phyloP scores from a whole-genome alignment of 2,329 filamentous ascomycete genomes.

The Epichloe sp. region DNA sequence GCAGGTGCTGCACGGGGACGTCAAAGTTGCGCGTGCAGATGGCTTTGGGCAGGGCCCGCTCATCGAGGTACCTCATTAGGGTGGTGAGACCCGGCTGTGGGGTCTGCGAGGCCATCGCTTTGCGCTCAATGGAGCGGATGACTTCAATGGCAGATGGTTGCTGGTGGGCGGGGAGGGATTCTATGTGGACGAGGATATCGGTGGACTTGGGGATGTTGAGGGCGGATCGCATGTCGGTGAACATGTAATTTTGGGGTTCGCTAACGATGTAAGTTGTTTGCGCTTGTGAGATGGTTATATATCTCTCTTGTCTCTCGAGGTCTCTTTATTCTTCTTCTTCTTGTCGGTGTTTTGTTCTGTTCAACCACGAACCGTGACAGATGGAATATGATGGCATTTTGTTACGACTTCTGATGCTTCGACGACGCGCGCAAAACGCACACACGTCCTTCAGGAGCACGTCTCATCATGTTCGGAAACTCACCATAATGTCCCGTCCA shows the following conservation, averaged over 20 bases:
- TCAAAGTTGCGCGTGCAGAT: slow-evolving; percentile 96
- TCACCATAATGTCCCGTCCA: slow-evolving; percentile 87
- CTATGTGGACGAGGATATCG: slow-evolving; percentile 87
- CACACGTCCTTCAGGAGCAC: too few relatives aligned
- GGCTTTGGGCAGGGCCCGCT: slow-evolving; percentile 54
- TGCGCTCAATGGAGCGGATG: slow-evolving; percentile 67
- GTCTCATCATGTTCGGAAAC: background rate
- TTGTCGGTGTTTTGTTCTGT: rapidly evolving
- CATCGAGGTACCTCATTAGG: slow-evolving; percentile 74
- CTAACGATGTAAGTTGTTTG: slow-evolving; percentile 29
- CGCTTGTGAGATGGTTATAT: too few relatives aligned
- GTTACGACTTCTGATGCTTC: too few relatives aligned
- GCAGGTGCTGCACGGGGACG: slow-evolving; percentile 58
- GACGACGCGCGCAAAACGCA: too few relatives aligned
- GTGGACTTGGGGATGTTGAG: slow-evolving; percentile 57
- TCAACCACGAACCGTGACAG: too few relatives aligned
- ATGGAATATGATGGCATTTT: too few relatives aligned
- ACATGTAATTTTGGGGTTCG: slow-evolving; percentile 92
- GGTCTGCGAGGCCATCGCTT: slow-evolving; percentile 65
- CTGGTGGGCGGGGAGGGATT: slow-evolving; percentile 48
- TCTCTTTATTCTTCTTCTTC: too few relatives aligned
- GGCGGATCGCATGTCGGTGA: slow-evolving; percentile 66
- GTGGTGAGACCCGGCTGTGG: slow-evolving; percentile 67
- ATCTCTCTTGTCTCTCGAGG: too few relatives aligned
- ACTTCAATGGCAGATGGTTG: slow-evolving; percentile 55